Percentiles rank a stretch among this genome's conserved stretches.
These are phyloP conservation scores for Trypanosoma congolense DNA, from an alignment of 208 protist genomes.

Conservation along the genomic window DNA sequence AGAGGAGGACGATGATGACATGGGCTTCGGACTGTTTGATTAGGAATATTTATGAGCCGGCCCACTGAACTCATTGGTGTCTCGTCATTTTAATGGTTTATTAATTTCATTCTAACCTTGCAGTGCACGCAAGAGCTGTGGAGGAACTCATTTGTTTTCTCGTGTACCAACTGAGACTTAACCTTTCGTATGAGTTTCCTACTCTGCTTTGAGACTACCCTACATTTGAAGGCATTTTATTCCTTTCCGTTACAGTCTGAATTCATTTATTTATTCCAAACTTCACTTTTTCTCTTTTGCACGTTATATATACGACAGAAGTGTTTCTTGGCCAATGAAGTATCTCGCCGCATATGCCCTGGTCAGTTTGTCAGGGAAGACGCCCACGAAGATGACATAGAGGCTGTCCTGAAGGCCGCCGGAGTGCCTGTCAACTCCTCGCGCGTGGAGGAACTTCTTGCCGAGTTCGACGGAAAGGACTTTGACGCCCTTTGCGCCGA, in stretches of 20 bases:
- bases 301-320: not conserved
- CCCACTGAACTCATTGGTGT: too few relatives aligned
- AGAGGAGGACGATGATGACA: slow-evolving; percentile 86
- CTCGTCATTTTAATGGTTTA: too few relatives aligned
- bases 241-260: not conserved
- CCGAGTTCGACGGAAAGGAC: slow-evolving; percentile 87
- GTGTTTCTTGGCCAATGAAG: slow-evolving; percentile 24
- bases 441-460: slow-evolving; percentile 68
- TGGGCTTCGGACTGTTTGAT: slow-evolving; percentile 91
- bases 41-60: slow-evolving; percentile 33
- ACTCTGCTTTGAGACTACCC: too few relatives aligned
- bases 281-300: slow-evolving; percentile 10
- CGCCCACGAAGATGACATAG: slow-evolving; percentile 74
- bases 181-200: too few relatives aligned
- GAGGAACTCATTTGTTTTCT: too few relatives aligned
- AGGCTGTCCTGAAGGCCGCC: slow-evolving; percentile 88
- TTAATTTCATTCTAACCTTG: too few relatives aligned
- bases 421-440: slow-evolving; percentile 68
- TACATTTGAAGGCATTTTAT: too few relatives aligned
- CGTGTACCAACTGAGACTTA: too few relatives aligned
- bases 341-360: slow-evolving; percentile 92
- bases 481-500: slow-evolving; percentile 81
- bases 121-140: too few relatives aligned
- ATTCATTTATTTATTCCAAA: slow-evolving; percentile 3
- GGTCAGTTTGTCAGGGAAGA: slow-evolving; percentile 73